These are phyloP conservation scores for Xylaria sp. DNA, from an alignment of 2,329 filamentous ascomycete genomes.

Conservation along the genomic window DNA sequence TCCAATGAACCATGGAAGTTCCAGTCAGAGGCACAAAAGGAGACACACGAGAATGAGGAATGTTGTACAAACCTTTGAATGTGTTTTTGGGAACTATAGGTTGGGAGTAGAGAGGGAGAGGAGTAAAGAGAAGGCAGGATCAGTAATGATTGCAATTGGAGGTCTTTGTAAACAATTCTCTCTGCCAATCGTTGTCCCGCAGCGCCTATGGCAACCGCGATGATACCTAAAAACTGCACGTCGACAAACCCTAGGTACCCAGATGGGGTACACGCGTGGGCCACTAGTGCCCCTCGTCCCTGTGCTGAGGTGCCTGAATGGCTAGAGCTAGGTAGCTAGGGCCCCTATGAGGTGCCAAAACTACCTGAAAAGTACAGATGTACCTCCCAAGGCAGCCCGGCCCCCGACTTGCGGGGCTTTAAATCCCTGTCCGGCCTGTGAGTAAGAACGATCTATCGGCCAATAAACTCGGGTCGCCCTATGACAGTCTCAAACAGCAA, in stretches of 20 bases:
- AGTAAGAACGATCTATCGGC: conserved; percentile 7
- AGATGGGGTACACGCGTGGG: too few species aligned
- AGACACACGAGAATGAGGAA: conserved; percentile 16
- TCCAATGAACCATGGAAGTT: conserved; percentile 12
- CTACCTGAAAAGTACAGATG: too few species aligned
- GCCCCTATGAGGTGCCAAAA: background rate
- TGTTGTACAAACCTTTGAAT: conserved; percentile 23
- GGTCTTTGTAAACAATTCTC: conserved; percentile 34
- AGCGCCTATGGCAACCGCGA: conserved; percentile 36
- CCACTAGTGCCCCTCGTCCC: background rate
- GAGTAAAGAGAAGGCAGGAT: conserved; percentile 10
- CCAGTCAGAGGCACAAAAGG: conserved; percentile 17
- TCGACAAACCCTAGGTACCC: too few species aligned
- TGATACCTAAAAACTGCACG: too few species aligned
- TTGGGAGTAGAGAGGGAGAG: conserved; percentile 4
- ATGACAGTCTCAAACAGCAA: conserved; percentile 24
- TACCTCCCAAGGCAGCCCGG: background rate
- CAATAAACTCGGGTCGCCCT: conserved; percentile 15
- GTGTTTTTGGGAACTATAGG: conserved; percentile 11
- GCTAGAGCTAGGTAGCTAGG: background rate
- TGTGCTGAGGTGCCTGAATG: background rate
- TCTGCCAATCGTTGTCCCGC: conserved; percentile 19
- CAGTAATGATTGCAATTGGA: conserved; percentile 1
- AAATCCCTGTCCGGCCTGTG: background rate
- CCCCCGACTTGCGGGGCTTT: background rate